These are phyloP conservation scores for Apophysomyces sp. DNA, from an alignment of 371 early-diverging fungal species.

Conservation along the genomic window DNA sequence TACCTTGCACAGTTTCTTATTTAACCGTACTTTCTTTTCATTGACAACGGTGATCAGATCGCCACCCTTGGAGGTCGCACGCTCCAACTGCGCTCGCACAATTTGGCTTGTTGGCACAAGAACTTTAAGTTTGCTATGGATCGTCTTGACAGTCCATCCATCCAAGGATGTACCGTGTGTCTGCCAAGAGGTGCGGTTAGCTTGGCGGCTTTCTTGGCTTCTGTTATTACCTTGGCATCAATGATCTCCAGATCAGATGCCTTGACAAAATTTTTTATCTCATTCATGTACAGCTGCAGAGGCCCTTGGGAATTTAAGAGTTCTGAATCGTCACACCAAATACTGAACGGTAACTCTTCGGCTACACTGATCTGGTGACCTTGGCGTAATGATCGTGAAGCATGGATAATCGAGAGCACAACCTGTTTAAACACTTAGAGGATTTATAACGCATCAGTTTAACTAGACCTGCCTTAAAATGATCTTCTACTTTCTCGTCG, in stretches of 20 bases:
- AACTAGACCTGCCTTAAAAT: conserved; percentile 46
- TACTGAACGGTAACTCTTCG: conserved; percentile 50
- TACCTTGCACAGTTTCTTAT: conserved; percentile 38
- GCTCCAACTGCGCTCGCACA: conserved; percentile 35
- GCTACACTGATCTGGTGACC: conserved; percentile 58
- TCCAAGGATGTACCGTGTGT: background rate
- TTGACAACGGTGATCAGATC: conserved; percentile 19
- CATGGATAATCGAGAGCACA: conserved; percentile 60
- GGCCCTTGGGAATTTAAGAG: conserved; percentile 27
- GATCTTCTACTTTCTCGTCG: conserved; percentile 50
- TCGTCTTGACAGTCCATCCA: conserved; percentile 28
- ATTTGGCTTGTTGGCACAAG: conserved; percentile 44
- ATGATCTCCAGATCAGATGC: conserved; percentile 34
- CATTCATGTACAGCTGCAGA: conserved; percentile 35
- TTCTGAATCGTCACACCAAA: conserved; percentile 39
- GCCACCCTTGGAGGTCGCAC: conserved; percentile 28
- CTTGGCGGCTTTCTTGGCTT: background rate
- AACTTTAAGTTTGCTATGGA: conserved; percentile 43
- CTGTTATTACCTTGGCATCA: conserved; percentile 18
- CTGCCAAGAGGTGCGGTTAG: background rate
- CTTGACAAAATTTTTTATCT: conserved; percentile 47
- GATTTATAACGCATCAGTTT: background rate
- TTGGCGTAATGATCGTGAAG: conserved; percentile 63
- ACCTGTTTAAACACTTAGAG: conserved; percentile 17
- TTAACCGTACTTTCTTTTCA: conserved; percentile 19